phyloP scores from a whole-genome alignment of 306 rosid species.

The Cicer arietinum region DNA sequence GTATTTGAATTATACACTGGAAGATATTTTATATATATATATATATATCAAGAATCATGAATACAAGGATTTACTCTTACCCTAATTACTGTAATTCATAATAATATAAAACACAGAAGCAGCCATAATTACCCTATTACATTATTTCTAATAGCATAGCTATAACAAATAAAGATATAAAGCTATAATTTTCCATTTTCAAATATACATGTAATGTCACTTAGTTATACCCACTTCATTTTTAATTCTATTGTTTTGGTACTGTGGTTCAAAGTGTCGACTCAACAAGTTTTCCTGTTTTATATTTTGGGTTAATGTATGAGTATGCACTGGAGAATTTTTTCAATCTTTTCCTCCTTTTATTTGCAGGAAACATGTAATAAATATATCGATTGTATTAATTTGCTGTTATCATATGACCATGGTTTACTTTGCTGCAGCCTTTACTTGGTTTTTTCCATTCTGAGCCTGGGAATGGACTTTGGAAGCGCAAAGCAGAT shows the following conservation, averaged over 20 bases:
- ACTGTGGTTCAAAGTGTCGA: conserved; percentile 9
- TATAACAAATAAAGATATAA: neutral
- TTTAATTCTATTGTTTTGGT: neutral
- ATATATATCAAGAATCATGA: neutral
- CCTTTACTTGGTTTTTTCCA: conserved; percentile 81
- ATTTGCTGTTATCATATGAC: conserved; percentile 34
- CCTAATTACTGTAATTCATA: neutral
- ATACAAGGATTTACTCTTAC: neutral
- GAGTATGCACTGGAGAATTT: neutral
- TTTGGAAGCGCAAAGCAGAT: conserved; percentile 97
- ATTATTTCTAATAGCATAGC: neutral
- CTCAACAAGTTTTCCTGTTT: conserved; percentile 9
- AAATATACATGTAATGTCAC: neutral
- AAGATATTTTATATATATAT: neutral
- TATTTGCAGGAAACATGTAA: conserved; percentile 34
- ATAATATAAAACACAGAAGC: neutral
- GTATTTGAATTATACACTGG: neutral
- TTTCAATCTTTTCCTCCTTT: neutral
- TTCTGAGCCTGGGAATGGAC: conserved; percentile 82
- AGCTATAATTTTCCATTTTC: conserved; percentile 6
- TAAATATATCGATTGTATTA: conserved; percentile 13
- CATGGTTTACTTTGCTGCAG: conserved; percentile 57
- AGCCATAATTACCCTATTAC: neutral
- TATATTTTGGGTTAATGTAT: neutral
- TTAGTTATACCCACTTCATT: neutral